A percentile compares a stretch with the other conserved stretches of the same genome.
phyloP scores from a whole-genome alignment of 2,329 filamentous ascomycete species.

The Dactylellina cionopaga region DNA sequence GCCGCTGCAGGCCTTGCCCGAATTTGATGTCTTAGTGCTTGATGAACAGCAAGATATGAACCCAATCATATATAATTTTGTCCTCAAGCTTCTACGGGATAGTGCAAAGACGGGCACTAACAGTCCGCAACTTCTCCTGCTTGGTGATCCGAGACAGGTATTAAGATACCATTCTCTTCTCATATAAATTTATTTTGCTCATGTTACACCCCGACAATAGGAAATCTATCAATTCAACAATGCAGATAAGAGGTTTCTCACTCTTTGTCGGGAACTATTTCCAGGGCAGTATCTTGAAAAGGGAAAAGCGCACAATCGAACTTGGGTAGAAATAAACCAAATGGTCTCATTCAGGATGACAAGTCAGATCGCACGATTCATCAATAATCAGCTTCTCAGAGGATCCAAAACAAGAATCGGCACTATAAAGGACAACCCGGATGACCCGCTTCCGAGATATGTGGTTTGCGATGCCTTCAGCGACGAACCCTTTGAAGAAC shows the following conservation, averaged over 20 bases:
- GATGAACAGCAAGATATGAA: conserved; percentile 55
- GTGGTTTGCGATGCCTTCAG: conserved; percentile 42
- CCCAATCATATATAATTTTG: conserved; percentile 51
- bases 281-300: conserved; percentile 26
- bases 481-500: conserved; percentile 28
- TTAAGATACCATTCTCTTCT: not conserved
- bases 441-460: conserved; percentile 48
- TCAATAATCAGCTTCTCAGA: conserved; percentile 42
- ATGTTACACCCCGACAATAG: too few species aligned
- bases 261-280: conserved; percentile 38
- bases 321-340: conserved; percentile 47
- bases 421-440: conserved; percentile 25
- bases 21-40: conserved; percentile 51
- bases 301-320: conserved; percentile 15
- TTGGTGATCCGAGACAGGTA: conserved; percentile 53
- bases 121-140: conserved; percentile 41
- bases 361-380: conserved; percentile 29
- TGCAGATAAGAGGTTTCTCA: conserved; percentile 52
- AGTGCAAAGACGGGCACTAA: conserved; percentile 16
- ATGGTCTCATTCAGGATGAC: conserved; percentile 51
- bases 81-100: conserved; percentile 48
- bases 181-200: not conserved
- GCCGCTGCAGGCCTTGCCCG: conserved; percentile 31
- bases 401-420: conserved; percentile 29
- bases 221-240: conserved; percentile 55